Base-by-base conservation (phyloP, 148 eudicot genomes). In the Salicornia ramosissima region DNA sequence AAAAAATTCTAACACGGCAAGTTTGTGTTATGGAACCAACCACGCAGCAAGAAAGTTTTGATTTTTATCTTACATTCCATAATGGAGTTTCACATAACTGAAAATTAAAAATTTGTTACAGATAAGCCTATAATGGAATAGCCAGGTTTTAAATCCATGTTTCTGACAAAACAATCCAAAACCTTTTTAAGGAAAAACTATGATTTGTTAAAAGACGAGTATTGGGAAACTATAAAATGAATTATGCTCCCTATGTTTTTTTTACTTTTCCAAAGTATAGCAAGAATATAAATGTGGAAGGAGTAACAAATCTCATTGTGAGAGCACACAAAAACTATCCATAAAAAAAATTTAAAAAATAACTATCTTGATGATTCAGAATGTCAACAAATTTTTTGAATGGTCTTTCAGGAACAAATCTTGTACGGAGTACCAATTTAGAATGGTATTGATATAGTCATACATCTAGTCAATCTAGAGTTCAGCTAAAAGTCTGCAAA, bases 371-470 rank as follows among this genome's bases (percentile, higher is more conserved):
- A n/a, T n/a, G n/a, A n/a, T n/a, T n/a, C n/a, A n/a, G n/a, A n/a
- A n/a, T n/a, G n/a, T n/a, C n/a, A n/a, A n/a, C n/a, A n/a, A n/a
- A n/a, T n/a, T n/a, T 55, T 15, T 26, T 55, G 0, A 26, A 8
- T 26, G 33, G 13, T 22, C 10, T 1, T 13, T 55, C 33, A 58
- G 36, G 31, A 16, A 16, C n/a, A 31, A 15, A 33, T 4, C 19
- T 18, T 58, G 22, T 58, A 58, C 22, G n/a, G n/a, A n/a, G n/a
- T n/a, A n/a, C n/a, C 61, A 30, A 58, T 58, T 31, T 30, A 58
- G 40, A 16, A 7, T 58, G 40, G 62, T 15, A 16, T 3, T 4
- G 16, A 1, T 16, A 58, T 3, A 21, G 39, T 2, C 52, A 18
- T 30, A 16, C 42, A 58, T 58, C 16, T 40, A n/a, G n/a, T n/a